Conservation (phyloP, 169 alveolate genomes). For the Sarcocystis neurona region DNA sequence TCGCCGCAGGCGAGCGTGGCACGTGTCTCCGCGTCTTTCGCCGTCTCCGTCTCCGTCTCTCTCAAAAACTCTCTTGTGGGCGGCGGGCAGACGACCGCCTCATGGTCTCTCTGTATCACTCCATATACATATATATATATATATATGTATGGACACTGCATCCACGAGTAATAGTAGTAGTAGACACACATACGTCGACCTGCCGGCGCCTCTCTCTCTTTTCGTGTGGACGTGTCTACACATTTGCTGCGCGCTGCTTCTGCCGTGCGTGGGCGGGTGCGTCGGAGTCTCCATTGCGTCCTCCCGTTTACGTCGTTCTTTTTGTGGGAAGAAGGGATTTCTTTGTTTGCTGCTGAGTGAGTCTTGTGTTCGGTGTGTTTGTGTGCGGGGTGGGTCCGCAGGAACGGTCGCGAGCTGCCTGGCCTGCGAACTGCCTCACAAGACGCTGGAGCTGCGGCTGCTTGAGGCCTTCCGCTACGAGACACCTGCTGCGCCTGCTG, state of each 20-base stretch:
- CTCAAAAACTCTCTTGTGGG: no score
- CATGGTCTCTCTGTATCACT: not conserved
- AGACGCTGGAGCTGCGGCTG: slow-evolving; percentile 29
- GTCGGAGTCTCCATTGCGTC: not conserved
- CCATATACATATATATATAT: not conserved
- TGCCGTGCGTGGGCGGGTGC: not conserved
- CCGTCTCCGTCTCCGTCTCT: no score
- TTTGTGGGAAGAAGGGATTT: not conserved
- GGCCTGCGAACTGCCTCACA: slow-evolving; percentile 19
- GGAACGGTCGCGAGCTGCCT: slow-evolving; percentile 38
- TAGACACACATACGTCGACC: not conserved
- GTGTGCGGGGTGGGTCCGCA: no score
- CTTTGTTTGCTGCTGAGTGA: not conserved
- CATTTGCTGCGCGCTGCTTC: not conserved
- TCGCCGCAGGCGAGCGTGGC: no score
- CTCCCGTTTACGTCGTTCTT: not conserved
- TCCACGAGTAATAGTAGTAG: not conserved
- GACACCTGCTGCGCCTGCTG: not conserved
- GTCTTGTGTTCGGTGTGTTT: not conserved
- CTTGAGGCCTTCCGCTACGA: slow-evolving; percentile 27
- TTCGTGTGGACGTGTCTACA: not conserved
- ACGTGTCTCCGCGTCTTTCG: no score
- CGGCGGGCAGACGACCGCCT: no score
- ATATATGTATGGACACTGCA: not conserved
- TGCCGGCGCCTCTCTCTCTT: not conserved